Conservation (phyloP, 163 green algal genomes). For the Volvox carteri region DNA sequence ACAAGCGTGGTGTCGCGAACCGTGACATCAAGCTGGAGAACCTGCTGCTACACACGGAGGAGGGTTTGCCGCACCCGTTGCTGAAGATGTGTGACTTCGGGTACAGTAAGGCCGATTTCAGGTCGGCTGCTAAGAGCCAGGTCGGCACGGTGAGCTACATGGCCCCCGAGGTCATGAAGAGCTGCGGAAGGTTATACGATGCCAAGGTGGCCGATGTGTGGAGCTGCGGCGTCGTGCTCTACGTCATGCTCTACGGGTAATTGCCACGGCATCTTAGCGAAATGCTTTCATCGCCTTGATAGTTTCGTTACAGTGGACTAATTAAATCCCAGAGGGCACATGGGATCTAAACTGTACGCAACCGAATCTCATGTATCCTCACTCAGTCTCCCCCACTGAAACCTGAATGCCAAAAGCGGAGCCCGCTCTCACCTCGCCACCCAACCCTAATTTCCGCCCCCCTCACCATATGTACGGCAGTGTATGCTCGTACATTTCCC, state of each 20-base stretch:
- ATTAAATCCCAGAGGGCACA: too few relatives aligned
- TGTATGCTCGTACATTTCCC: too few relatives aligned
- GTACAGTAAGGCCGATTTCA: slow-evolving; percentile 84
- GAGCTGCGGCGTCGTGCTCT: slow-evolving; percentile 91
- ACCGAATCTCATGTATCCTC: too few relatives aligned
- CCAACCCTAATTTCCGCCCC: too few relatives aligned
- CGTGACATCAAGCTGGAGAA: slow-evolving; percentile 94
- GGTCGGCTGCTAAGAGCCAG: slow-evolving; percentile 76
- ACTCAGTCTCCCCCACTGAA: too few relatives aligned
- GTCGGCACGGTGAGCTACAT: slow-evolving; percentile 75
- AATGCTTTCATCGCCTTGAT: too few relatives aligned
- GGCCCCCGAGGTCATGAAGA: slow-evolving; percentile 73
- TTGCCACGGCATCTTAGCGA: too few relatives aligned
- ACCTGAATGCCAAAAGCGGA: too few relatives aligned
- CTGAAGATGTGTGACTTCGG: slow-evolving; percentile 96
- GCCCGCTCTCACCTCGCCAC: too few relatives aligned
- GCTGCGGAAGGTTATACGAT: slow-evolving; percentile 69
- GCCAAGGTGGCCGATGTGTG: slow-evolving; percentile 88
- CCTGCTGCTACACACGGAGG: slow-evolving; percentile 81
- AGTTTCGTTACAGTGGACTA: too few relatives aligned
- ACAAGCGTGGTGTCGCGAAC: slow-evolving; percentile 69
- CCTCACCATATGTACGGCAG: too few relatives aligned
- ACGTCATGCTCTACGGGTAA: slow-evolving; percentile 85
- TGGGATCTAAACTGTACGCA: too few relatives aligned
- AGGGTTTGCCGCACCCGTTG: slow-evolving; percentile 74